Base-by-base conservation (phyloP, 495 filamentous ascomycete species). In the Penicillium roqueforti region DNA sequence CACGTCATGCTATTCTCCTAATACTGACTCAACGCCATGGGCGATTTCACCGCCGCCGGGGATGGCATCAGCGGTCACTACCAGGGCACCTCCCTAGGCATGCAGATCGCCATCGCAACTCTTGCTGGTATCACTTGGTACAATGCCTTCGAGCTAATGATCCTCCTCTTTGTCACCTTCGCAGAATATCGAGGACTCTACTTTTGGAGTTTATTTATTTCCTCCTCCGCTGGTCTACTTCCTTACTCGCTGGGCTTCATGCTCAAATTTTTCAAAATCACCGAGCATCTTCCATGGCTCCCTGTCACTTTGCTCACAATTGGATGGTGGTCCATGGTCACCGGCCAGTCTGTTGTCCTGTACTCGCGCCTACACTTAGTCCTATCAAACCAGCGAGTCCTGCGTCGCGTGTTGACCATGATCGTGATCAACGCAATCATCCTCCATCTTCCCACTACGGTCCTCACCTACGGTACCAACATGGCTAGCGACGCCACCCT, bases 341-440 rank as follows among this genome's bases (percentile, higher is more conserved):
- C 82, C 0, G 83, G 83, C 16, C 83, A 87, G 63, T 82, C 82
- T 4, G 59, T 87, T 37, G 83, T 88, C 10, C 72, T 88, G 18
- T 88, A 83, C 68, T 87, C 84, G 3, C 78, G 85, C n/a, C 75
- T 88, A 4, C 81, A 87, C 59, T 68, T 87, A 38, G 72, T 88
- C 34, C 66, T 81, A 26, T 68, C 69, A 22, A 78, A 80, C 23
- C 68, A 68, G n/a, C 68, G 66, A 23, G 61, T 76, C 16, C 70
- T 86, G 3, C 75, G 78, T 19, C 65, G 68, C 28, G 75, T 86
- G 1, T 70, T 83, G 14, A 61, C 47, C 49, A 84, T 86, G 80
- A 86, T 88, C 57, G 66, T 84, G 10, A 42, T 80, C 62, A 69
- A 85, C 66, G 81, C 72, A 7, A 23, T 80, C 34, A 51, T 80